Conservation (phyloP, 768 basidiomycete species). For the Daedaleopsis nitida region DNA sequence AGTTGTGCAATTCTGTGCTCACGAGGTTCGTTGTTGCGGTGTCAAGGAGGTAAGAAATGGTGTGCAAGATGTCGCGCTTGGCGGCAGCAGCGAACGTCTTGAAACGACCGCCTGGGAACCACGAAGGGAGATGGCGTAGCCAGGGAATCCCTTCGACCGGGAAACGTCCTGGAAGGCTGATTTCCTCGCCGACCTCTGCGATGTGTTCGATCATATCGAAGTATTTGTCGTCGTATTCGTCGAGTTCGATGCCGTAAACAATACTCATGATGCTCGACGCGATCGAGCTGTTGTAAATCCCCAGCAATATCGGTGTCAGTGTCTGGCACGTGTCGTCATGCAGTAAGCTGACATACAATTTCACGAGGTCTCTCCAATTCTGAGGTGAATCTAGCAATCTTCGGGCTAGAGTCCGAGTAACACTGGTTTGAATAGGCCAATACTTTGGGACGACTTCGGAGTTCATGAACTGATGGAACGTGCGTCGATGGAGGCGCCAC, state of each 20-base stretch:
- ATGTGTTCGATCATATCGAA: slow-evolving; percentile 1
- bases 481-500: slow-evolving; percentile 7
- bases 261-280: slow-evolving; percentile 1
- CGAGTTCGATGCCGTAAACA: slow-evolving; percentile 10
- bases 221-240: neutral
- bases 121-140: slow-evolving; percentile 23
- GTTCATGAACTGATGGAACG: slow-evolving; percentile 12
- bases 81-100: slow-evolving; percentile 4
- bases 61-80: neutral
- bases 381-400: neutral
- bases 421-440: neutral
- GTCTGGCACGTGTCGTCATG: too few species aligned
- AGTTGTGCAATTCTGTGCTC: too few species aligned
- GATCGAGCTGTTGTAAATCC: neutral
- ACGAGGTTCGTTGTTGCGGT: neutral
- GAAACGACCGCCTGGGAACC: slow-evolving; percentile 29
- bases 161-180: neutral
- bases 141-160: neutral
- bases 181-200: neutral
- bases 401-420: neutral
- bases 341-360: neutral
- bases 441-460: neutral
- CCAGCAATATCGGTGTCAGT: too few species aligned
- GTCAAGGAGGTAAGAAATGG: too few species aligned
- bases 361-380: neutral